Percentiles rank a stretch among this genome's conserved stretches.
These are phyloP conservation scores for Helichrysum umbraculigerum DNA, from an alignment of 129 eudicot species.

Conservation along the genomic window DNA sequence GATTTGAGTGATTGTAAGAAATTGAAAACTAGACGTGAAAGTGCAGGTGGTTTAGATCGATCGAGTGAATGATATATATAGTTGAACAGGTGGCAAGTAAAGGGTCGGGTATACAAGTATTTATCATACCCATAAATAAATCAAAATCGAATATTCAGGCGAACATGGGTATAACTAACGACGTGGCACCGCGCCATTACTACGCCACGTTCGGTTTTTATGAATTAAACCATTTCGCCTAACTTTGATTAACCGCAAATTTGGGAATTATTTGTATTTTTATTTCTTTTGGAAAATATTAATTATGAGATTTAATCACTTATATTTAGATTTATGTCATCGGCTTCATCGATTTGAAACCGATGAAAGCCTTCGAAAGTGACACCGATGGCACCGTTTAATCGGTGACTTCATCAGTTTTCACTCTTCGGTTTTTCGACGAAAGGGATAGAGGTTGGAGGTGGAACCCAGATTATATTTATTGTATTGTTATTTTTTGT, in stretches of 20 bases:
- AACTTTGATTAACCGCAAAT: not conserved
- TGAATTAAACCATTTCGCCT: not conserved
- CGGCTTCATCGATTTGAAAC: too few relatives aligned
- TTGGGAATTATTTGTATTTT: not conserved
- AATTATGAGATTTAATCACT: too few relatives aligned
- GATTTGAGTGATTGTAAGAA: slow-evolving; percentile 5
- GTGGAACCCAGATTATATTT: too few relatives aligned
- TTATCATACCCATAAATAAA: slow-evolving; percentile 31
- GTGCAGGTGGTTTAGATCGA: slow-evolving; percentile 19
- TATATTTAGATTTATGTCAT: too few relatives aligned
- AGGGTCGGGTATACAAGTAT: slow-evolving; percentile 8
- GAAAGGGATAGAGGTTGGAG: too few relatives aligned
- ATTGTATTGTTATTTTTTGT: too few relatives aligned
- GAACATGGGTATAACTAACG: slow-evolving; percentile 37
- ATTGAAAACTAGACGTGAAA: slow-evolving; percentile 15
- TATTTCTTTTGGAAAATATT: too few relatives aligned
- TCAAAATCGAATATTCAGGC: slow-evolving; percentile 48
- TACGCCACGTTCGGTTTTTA: not conserved
- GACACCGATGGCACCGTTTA: too few relatives aligned
- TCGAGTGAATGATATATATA: slow-evolving; percentile 8
- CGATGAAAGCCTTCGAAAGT: too few relatives aligned
- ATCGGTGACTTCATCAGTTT: too few relatives aligned
- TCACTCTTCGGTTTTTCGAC: too few relatives aligned
- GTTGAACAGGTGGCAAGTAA: slow-evolving; percentile 26
- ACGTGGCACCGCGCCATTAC: not conserved